Percentiles rank a stretch among this genome's conserved stretches.
Evolutionary conservation across 1,139 yeast genomes (phyloP).

Genomic region (Protomyces lactucae-debilis): DNA sequence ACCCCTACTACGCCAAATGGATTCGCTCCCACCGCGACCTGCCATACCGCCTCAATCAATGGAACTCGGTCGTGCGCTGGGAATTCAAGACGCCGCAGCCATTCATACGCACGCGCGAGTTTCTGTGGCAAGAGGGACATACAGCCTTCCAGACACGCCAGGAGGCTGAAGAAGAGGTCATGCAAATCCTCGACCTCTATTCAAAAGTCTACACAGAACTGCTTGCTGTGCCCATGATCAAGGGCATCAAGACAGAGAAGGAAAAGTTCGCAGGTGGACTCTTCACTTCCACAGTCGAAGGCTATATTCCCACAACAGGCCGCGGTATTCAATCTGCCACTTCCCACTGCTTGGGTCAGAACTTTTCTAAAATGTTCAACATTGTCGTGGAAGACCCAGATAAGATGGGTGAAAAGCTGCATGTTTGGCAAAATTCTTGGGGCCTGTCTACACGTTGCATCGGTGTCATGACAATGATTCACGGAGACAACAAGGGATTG

Average conservation of each 20-base stretch:
- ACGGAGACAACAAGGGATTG: constrained; percentile 96
- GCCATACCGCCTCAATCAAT: constrained; percentile 92
- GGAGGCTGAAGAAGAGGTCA: constrained; percentile 77
- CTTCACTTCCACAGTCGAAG: constrained; percentile 93
- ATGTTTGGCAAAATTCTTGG: constrained; percentile 98
- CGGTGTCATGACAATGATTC: constrained; percentile 99
- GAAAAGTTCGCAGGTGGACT: constrained; percentile 98
- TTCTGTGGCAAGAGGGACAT: constrained; percentile 99
- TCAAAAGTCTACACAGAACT: constrained; percentile 80
- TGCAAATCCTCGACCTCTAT: constrained; percentile 80
- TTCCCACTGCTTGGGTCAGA: constrained; percentile 95
- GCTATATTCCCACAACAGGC: constrained; percentile 96
- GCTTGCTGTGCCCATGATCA: constrained; percentile 94
- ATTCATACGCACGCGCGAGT: constrained; percentile 95
- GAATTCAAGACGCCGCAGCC: constrained; percentile 99
- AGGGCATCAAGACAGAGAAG: constrained; percentile 92
- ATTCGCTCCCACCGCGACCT: constrained; percentile 96
- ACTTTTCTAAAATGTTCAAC: constrained; percentile 97
- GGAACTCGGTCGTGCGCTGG: constrained; percentile 99
- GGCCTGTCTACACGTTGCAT: constrained; percentile 97
- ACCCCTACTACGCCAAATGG: constrained; percentile 99
- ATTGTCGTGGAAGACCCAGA: constrained; percentile 93
- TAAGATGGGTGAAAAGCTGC: constrained; percentile 48
- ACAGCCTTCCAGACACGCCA: constrained; percentile 85
- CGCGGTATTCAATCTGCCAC: constrained; percentile 99